Evolutionary conservation across 805 yeast genomes (phyloP), one percentile per base, ranked within the genome.

Genomic region (Starmerella gropengiesseri): DNA sequence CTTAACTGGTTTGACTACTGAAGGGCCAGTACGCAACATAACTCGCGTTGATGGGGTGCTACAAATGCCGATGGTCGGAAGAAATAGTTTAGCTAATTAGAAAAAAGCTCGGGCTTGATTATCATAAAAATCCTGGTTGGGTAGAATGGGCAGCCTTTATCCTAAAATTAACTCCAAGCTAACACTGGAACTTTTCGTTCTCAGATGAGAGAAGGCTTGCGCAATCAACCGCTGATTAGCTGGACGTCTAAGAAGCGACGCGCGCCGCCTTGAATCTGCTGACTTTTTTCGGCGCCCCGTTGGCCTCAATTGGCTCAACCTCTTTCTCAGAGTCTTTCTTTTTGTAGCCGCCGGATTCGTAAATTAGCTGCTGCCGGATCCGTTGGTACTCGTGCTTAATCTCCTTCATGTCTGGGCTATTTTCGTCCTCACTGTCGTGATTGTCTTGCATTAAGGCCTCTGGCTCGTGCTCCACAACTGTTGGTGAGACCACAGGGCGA

Each of bases 191-290:
- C n/a, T n/a, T n/a, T n/a, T n/a, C n/a, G n/a, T n/a, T n/a, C n/a
- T n/a, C n/a, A n/a, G n/a, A n/a, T n/a, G n/a, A n/a, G n/a, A n/a
- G n/a, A n/a, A n/a, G n/a, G n/a, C n/a, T n/a, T n/a, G n/a, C n/a
- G n/a, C n/a, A n/a, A n/a, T n/a, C n/a, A n/a, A n/a, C n/a, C n/a
- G n/a, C n/a, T n/a, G n/a, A n/a, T n/a, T n/a, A n/a, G n/a, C n/a
- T n/a, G n/a, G n/a, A 23, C 11, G 26, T 31, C 30, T 13, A 20
- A n/a, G 21, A 33, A 9, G 45, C 46, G 1, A 52, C 38, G 5
- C 56, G 45, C 1, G 82, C 79, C 9, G 82, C 74, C 54, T 68
- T 80, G 59, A 84, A 84, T 40, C 85, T 64, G 55, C 93, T 81
- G 1, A 73, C 63, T 46, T 67, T 76, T 7, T 72, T 57, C 0